Percentiles rank a stretch among this genome's conserved stretches.
These are phyloP conservation scores for Hyaloscypha bicolor DNA, from an alignment of 495 filamentous ascomycete genomes.

Conservation along the genomic window DNA sequence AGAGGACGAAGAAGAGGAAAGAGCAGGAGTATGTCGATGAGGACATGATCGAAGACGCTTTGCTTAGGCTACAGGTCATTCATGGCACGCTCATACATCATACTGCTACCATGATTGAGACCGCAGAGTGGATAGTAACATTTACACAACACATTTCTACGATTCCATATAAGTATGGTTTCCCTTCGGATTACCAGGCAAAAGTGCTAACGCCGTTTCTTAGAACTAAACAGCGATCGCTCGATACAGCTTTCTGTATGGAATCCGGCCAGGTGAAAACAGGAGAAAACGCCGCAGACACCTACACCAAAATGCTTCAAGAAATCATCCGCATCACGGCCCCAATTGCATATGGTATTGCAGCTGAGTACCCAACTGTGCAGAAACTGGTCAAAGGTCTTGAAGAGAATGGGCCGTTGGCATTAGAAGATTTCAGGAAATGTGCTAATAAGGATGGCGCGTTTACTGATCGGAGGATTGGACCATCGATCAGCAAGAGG, in stretches of 20 bases:
- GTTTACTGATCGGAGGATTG: conserved; percentile 64
- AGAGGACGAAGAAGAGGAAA: conserved; percentile 43
- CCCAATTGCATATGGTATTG: conserved; percentile 73
- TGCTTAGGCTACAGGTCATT: conserved; percentile 70
- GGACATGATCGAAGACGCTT: conserved; percentile 71
- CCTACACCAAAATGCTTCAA: conserved; percentile 77
- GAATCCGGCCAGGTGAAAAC: conserved; percentile 78
- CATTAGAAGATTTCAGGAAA: conserved; percentile 66
- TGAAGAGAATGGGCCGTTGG: conserved; percentile 56
- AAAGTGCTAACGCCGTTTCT: conserved; percentile 16
- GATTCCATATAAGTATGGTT: conserved; percentile 63
- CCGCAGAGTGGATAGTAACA: conserved; percentile 74
- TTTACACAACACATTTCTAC: conserved; percentile 84
- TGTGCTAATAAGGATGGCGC: conserved; percentile 69
- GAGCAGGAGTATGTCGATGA: conserved; percentile 63
- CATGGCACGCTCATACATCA: conserved; percentile 74
- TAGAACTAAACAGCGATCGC: conserved; percentile 41
- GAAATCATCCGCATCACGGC: conserved; percentile 74
- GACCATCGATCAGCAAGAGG: conserved; percentile 69
- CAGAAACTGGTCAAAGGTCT: conserved; percentile 59
- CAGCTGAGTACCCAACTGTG: conserved; percentile 60
- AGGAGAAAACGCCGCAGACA: conserved; percentile 68
- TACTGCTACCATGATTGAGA: conserved; percentile 61
- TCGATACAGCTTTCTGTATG: conserved; percentile 75
- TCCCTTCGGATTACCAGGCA: background rate